Evolutionary conservation across 352 stramenopile genomes (phyloP), one percentile per base, ranked within the genome.

Genomic region (Pythium insidiosum): DNA sequence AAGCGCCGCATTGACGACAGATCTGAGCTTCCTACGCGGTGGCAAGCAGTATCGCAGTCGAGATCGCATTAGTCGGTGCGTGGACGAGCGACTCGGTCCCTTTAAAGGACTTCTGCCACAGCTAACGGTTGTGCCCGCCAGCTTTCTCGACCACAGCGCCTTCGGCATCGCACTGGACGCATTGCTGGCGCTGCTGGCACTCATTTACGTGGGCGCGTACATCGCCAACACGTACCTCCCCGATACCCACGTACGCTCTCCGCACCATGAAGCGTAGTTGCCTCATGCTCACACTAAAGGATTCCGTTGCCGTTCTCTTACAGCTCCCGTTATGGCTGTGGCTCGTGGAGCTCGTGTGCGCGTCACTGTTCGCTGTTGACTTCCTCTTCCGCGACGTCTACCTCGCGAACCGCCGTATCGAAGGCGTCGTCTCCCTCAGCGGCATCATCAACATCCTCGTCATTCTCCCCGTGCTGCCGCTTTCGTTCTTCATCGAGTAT

Each of bases 151-250:
- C 53, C 81, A 89, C 63, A 87, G 80, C 25, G 58, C 69, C 25
- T 69, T 93, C 40, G 80, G 80, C 3, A 63, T 74, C 4, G 58
- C 58, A 6, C 50, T 90, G n/a, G 80, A 93, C 42, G 47, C 68
- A 4, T 50, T 83, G 25, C 65, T 90, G 41, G 68, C 69, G 10
- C 33, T 77, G 7, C 38, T 77, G 10, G 77, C 80, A 16, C 11
- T 88, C 22, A 51, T 79, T 13, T 93, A 69, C 46, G 69, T 74
- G 21, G 73, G 36, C 12, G 62, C 69, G 36, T 93, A 93, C 61
- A 74, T 93, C 43, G 37, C 47, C 4, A 88, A 84, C 53, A 93
- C 80, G 16, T 93, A 93, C 51, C 77, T 83, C 15, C 77, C 75
- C 0, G 53, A 43, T 24, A 78, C 77, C 46, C 66, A 33, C 51